phyloP scores from a whole-genome alignment of 2,329 filamentous ascomycete genomes.

The Alternaria sp. region DNA sequence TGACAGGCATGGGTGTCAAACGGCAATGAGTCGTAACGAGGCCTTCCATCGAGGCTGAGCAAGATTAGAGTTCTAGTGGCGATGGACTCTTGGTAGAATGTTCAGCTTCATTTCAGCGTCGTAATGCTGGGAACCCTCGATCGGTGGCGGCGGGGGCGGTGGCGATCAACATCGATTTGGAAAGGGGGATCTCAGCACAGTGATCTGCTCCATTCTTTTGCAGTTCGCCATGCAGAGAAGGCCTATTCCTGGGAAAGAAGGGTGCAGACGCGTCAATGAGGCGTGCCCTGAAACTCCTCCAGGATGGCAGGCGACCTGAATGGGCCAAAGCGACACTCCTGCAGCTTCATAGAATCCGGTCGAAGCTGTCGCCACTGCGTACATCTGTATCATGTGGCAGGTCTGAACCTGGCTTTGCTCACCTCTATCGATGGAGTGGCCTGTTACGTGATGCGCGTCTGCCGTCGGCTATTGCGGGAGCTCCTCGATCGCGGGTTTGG shows the following conservation, averaged over 20 bases:
- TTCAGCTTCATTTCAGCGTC: not conserved
- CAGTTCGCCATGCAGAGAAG: not conserved
- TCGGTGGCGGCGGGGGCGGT: not conserved
- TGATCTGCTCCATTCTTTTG: not conserved
- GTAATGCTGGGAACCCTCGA: constrained; percentile 1
- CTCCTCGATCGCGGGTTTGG: not conserved
- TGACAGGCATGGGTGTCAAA: not conserved
- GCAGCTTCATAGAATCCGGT: not conserved
- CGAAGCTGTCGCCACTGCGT: not conserved
- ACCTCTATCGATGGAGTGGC: not conserved
- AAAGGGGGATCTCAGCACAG: not conserved
- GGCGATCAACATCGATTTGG: not conserved
- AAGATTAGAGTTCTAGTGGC: not conserved
- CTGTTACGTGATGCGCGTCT: not conserved
- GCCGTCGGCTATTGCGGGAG: not conserved
- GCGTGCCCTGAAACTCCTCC: not conserved
- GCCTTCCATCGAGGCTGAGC: not conserved
- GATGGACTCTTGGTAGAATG: not conserved
- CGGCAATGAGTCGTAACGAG: not conserved
- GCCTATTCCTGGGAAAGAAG: not conserved
- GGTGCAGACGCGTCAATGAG: not conserved
- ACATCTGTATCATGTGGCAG: not conserved
- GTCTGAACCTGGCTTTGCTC: not conserved
- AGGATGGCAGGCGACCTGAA: not conserved
- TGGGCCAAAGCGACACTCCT: not conserved